These are phyloP conservation scores for Fonsecaea pedrosoi DNA, from an alignment of 2,329 filamentous ascomycete genomes.

Conservation along the genomic window DNA sequence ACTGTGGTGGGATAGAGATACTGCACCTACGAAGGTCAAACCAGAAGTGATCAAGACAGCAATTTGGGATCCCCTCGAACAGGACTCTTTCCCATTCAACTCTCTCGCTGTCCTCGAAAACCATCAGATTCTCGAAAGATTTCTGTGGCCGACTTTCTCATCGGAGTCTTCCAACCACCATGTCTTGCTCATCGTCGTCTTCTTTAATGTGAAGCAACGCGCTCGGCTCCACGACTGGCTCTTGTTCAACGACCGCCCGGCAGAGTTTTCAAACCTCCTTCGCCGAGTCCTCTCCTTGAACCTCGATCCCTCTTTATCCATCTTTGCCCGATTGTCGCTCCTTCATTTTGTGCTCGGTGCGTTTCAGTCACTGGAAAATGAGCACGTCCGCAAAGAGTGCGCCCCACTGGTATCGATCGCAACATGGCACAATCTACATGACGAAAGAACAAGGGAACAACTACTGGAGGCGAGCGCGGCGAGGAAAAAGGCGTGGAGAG, in stretches of 20 bases:
- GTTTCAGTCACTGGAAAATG: conserved; percentile 91
- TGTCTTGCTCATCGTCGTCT: conserved; percentile 81
- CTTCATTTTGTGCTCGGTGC: conserved; percentile 87
- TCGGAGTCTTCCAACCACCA: conserved; percentile 92
- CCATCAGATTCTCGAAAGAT: conserved; percentile 88
- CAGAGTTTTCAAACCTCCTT: conserved; percentile 88
- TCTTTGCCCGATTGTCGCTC: conserved; percentile 77
- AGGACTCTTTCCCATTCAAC: conserved; percentile 76
- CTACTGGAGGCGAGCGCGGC: conserved; percentile 75
- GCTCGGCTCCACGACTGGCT: conserved; percentile 87
- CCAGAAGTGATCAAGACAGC: conserved; percentile 81
- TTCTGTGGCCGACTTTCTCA: conserved; percentile 91
- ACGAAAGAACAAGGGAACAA: conserved; percentile 73
- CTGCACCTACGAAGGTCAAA: conserved; percentile 67
- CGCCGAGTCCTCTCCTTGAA: conserved; percentile 87
- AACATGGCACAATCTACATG: conserved; percentile 92
- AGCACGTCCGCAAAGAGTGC: conserved; percentile 91
- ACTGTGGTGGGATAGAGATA: conserved; percentile 82
- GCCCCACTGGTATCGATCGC: conserved; percentile 92
- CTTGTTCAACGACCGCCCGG: conserved; percentile 76
- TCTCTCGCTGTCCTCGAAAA: conserved; percentile 85
- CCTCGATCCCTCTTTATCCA: conserved; percentile 71
- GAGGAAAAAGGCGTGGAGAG: conserved; percentile 88
- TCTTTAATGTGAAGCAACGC: conserved; percentile 85
- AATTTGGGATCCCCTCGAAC: conserved; percentile 88